phyloP scores from a whole-genome alignment of 2,329 filamentous ascomycete genomes.

The Lachnellula subtilissima region DNA sequence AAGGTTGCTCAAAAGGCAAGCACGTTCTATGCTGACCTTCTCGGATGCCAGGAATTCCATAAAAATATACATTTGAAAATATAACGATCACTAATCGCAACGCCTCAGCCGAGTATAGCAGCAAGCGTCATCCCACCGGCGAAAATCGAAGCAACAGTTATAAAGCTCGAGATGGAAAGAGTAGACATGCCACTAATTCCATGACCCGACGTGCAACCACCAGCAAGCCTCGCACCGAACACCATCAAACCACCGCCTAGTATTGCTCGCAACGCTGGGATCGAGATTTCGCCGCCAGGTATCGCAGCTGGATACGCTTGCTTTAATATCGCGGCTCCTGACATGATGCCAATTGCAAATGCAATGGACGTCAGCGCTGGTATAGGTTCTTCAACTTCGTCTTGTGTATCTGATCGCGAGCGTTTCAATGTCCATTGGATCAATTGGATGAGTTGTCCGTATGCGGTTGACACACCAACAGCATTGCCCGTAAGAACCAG shows the following conservation, averaged over 20 bases:
- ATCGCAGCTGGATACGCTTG: conserved; percentile 5
- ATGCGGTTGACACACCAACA: conserved; percentile 57
- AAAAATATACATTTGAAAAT: too few relatives aligned
- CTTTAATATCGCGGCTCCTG: conserved; percentile 38
- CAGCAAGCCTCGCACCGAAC: conserved; percentile 56
- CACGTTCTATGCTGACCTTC: too few relatives aligned
- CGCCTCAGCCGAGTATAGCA: not conserved
- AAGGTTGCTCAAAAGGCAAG: too few relatives aligned
- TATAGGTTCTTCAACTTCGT: not conserved
- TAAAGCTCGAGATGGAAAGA: conserved; percentile 55
- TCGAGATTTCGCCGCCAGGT: conserved; percentile 21
- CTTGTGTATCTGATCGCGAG: not conserved
- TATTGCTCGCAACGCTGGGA: conserved; percentile 38
- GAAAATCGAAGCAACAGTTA: conserved; percentile 57
- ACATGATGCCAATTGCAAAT: conserved; percentile 49
- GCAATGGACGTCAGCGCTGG: conserved; percentile 30
- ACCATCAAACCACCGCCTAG: conserved; percentile 54
- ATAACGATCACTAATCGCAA: not conserved
- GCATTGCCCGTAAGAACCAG: conserved; percentile 48
- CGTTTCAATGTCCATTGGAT: conserved; percentile 36
- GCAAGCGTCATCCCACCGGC: conserved; percentile 40
- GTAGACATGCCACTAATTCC: conserved; percentile 64
- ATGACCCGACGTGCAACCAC: conserved; percentile 65
- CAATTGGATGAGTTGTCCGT: conserved; percentile 55
- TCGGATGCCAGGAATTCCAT: too few relatives aligned